phyloP scores from a whole-genome alignment of 1,284 basidiomycete genomes.

The Heterobasidion annosum region DNA sequence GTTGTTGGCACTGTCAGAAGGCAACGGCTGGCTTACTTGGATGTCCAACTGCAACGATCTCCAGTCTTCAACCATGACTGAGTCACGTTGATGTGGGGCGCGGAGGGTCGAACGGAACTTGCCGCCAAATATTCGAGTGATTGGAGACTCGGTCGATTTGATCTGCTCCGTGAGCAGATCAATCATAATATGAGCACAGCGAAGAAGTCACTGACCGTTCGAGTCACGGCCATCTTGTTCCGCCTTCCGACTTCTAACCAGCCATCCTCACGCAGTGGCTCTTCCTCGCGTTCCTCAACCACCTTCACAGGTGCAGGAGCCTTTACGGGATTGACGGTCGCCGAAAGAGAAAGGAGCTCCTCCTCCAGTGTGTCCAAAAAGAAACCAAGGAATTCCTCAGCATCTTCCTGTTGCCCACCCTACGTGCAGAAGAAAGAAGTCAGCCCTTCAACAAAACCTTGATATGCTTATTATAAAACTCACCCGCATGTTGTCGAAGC shows the following conservation, averaged over 20 bases:
- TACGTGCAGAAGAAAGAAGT: conserved; percentile 19
- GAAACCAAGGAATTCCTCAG: conserved; percentile 98
- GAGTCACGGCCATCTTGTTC: conserved; percentile 78
- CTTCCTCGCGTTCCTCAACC: conserved; percentile 37
- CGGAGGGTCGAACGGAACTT: conserved; percentile 85
- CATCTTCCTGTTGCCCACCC: conserved; percentile 95
- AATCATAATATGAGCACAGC: background rate
- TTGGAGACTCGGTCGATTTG: conserved; percentile 78
- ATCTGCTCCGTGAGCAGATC: conserved; percentile 34
- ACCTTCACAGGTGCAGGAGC: conserved; percentile 8
- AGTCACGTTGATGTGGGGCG: conserved; percentile 79
- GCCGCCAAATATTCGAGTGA: conserved; percentile 90
- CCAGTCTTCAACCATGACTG: conserved; percentile 89
- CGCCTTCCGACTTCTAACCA: conserved; percentile 95
- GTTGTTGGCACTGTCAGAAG: background rate
- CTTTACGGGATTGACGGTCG: conserved; percentile 31
- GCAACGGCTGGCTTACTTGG: conserved; percentile 37
- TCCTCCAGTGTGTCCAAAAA: conserved; percentile 95
- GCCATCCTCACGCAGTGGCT: conserved; percentile 42
- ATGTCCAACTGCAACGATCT: conserved; percentile 87
- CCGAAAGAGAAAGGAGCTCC: conserved; percentile 68
- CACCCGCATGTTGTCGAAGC: conserved; percentile 90
- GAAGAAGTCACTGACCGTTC: conserved; percentile 44
- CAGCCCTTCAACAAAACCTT: background rate
- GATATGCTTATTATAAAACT: conserved; percentile 19